A percentile compares a stretch with the other conserved stretches of the same genome.
Evolutionary conservation across 1,284 basidiomycete species (phyloP).

Genomic region (Trichosporon sp.): DNA sequence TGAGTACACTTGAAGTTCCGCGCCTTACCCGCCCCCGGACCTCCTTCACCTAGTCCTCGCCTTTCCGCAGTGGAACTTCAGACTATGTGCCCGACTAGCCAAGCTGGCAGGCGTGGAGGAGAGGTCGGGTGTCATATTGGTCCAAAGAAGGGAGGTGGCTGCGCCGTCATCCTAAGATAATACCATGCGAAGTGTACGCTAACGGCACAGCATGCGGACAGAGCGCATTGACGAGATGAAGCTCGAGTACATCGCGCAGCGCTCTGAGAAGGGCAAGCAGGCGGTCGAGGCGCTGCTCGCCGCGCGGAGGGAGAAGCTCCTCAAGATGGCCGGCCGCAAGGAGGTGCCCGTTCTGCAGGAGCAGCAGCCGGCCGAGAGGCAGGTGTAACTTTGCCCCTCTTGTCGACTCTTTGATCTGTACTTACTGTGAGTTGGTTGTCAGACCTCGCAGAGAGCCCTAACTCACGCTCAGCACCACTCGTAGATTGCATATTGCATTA

Average conservation of each 20-base stretch:
- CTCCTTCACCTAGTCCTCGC: not conserved
- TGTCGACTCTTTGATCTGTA: not conserved
- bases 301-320: slow-evolving; percentile 29
- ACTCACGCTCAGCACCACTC: slow-evolving; percentile 5
- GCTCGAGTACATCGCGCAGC: slow-evolving; percentile 45
- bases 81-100: no score
- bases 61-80: no score
- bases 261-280: slow-evolving; percentile 35
- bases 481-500: slow-evolving; percentile 15
- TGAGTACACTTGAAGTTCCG: slow-evolving; percentile 49
- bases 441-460: not conserved
- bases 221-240: slow-evolving; percentile 44
- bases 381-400: not conserved
- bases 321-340: slow-evolving; percentile 32
- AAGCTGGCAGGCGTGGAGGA: no score
- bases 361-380: not conserved
- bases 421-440: not conserved
- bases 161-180: no score
- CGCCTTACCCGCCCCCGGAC: no score
- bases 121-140: no score
- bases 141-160: no score
- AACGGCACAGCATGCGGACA: slow-evolving; percentile 32
- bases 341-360: slow-evolving; percentile 11
- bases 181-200: not conserved
- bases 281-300: slow-evolving; percentile 36